Evolutionary conservation across 2,329 filamentous ascomycete species (phyloP).

Genomic region (Colletotrichum shisoi): DNA sequence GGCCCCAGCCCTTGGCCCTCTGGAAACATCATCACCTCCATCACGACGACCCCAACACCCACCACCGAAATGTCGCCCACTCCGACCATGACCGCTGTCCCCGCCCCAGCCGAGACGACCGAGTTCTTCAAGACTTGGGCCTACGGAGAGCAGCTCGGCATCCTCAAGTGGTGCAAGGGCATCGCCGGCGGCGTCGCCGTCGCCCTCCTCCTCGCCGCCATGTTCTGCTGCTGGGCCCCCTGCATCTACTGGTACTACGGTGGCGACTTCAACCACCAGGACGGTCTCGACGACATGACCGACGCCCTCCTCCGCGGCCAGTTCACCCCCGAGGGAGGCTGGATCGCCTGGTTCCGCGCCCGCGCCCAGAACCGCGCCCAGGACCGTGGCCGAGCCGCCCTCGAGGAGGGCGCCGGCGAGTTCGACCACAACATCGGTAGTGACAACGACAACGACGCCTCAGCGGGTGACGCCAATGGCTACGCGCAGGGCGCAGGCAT

Average conservation of each 20-base stretch:
- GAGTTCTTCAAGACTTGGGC: conserved; percentile 13
- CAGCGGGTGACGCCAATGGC: neutral
- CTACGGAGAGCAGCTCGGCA: conserved; percentile 9
- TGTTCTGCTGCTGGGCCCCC: conserved; percentile 40
- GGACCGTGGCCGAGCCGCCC: neutral
- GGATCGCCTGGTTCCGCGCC: neutral
- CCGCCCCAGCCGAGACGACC: neutral
- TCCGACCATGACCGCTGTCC: neutral
- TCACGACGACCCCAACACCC: neutral
- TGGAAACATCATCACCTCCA: neutral
- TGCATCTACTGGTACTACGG: conserved; percentile 36
- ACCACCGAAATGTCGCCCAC: neutral
- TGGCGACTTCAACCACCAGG: conserved; percentile 12
- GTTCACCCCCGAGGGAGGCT: conserved; percentile 4
- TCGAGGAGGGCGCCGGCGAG: neutral
- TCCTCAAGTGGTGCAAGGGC: conserved; percentile 31
- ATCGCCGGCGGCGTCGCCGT: conserved; percentile 35
- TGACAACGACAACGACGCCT: too few species aligned
- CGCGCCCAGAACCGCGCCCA: conserved; percentile 1
- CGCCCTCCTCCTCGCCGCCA: conserved; percentile 38
- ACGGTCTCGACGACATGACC: conserved; percentile 3
- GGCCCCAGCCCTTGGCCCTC: conserved; percentile 4
- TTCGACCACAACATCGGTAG: neutral
- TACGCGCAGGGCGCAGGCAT: conserved; percentile 1
- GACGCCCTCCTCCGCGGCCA: conserved; percentile 12